phyloP scores from a whole-genome alignment of 805 yeast genomes.

The Candida manassasensis region DNA sequence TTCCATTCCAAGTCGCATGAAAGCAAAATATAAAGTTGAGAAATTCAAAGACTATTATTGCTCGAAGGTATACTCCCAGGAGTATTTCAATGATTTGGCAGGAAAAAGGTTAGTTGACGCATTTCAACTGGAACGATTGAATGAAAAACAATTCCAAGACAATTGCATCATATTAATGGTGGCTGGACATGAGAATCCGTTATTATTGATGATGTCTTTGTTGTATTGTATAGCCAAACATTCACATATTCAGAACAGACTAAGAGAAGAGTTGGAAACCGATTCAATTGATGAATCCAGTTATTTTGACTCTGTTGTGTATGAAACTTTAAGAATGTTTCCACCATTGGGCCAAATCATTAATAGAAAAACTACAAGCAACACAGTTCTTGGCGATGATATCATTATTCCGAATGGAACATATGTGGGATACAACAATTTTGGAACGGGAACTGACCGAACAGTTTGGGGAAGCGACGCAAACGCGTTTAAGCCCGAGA shows the following conservation, averaged over 20 bases:
- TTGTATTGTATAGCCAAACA: slow-evolving; percentile 45
- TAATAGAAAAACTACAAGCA: slow-evolving; percentile 41
- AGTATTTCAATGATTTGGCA: slow-evolving; percentile 23
- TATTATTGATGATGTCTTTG: slow-evolving; percentile 43
- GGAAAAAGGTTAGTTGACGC: slow-evolving; percentile 41
- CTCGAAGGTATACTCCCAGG: slow-evolving; percentile 22
- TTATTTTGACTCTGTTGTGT: slow-evolving; percentile 31
- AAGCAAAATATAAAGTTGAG: slow-evolving; percentile 40
- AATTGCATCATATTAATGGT: slow-evolving; percentile 51
- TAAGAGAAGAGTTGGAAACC: slow-evolving; percentile 18
- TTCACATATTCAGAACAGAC: slow-evolving; percentile 24
- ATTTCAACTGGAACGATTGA: slow-evolving; percentile 29
- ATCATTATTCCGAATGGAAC: slow-evolving; percentile 45
- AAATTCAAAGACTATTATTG: slow-evolving; percentile 36
- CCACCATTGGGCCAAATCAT: slow-evolving; percentile 58
- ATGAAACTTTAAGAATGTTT: slow-evolving; percentile 45
- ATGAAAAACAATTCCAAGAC: slow-evolving; percentile 46
- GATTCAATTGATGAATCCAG: slow-evolving; percentile 16
- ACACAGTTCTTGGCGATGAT: slow-evolving; percentile 34
- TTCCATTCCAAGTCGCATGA: slow-evolving; percentile 44
- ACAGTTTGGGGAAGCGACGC: slow-evolving; percentile 43
- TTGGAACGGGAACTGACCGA: slow-evolving; percentile 44
- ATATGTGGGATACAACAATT: slow-evolving; percentile 54
- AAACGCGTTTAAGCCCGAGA: slow-evolving; percentile 39
- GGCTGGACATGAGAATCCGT: slow-evolving; percentile 66